Percentiles rank a stretch among this genome's conserved stretches.
Evolutionary conservation across 345 rosid genomes (phyloP).

Genomic region (Syzygium aqueum): DNA sequence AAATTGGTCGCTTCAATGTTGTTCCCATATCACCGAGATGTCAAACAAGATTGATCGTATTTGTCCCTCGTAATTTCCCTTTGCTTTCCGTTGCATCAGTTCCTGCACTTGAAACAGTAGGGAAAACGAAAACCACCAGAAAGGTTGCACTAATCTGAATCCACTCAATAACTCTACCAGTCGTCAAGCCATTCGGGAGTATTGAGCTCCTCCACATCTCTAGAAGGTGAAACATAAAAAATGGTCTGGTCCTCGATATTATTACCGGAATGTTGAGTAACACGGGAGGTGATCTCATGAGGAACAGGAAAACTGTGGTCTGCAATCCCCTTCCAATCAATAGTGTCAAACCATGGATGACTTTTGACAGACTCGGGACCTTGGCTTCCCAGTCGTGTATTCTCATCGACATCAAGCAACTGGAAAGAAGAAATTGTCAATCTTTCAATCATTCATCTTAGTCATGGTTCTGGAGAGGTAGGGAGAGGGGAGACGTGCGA

Average conservation of each 20-base stretch:
- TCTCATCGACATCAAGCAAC: constrained; percentile 80
- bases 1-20: background rate
- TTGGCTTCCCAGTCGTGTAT: constrained; percentile 53
- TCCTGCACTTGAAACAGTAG: background rate
- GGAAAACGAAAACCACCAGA: background rate
- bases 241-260: constrained; percentile 21
- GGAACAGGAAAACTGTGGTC: constrained; percentile 50
- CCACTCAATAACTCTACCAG: constrained; percentile 39
- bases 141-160: background rate
- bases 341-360: constrained; percentile 67
- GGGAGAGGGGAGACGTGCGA: background rate
- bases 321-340: constrained; percentile 54
- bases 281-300: constrained; percentile 39
- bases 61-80: background rate
- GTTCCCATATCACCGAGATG: background rate
- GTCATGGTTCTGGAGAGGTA: background rate
- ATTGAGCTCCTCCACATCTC: constrained; percentile 33
- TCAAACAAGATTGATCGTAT: background rate
- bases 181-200: constrained; percentile 69
- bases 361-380: constrained; percentile 48
- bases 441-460: background rate
- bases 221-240: constrained; percentile 24
- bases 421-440: constrained; percentile 8
- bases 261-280: constrained; percentile 36
- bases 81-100: background rate